Conservation (phyloP, 768 basidiomycete genomes). For the Rhizopogon roseolus region DNA sequence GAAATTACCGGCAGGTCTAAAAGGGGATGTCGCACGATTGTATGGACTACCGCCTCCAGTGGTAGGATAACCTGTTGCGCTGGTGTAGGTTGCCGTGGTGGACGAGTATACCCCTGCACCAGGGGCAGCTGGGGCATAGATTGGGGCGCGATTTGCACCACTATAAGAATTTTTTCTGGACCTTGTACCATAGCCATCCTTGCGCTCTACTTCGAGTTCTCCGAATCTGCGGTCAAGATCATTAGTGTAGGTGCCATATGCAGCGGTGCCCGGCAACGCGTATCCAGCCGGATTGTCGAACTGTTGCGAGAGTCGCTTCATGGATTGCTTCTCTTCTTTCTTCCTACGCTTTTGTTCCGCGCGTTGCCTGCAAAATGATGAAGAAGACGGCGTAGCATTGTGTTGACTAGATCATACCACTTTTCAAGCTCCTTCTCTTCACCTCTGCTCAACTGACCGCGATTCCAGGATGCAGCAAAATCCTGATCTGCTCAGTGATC, state of each 20-base stretch:
- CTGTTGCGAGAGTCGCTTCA: conserved; percentile 32
- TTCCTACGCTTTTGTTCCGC: conserved; percentile 49
- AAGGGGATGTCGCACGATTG: conserved; percentile 32
- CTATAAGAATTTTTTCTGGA: conserved; percentile 43
- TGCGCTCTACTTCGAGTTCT: conserved; percentile 26
- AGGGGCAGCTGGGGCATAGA: conserved; percentile 10
- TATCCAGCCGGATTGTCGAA: conserved; percentile 35
- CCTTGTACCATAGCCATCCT: conserved; percentile 30
- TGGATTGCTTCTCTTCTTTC: conserved; percentile 41
- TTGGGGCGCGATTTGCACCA: conserved; percentile 27
- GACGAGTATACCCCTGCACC: conserved; percentile 16
- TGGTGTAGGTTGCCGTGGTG: conserved; percentile 22
- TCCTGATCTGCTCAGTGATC: conserved; percentile 35
- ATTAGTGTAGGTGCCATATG: conserved; percentile 17
- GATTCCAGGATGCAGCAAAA: conserved; percentile 53
- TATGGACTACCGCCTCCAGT: conserved; percentile 16
- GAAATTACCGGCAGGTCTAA: conserved; percentile 27
- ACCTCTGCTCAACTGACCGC: conserved; percentile 33
- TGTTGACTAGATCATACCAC: conserved; percentile 31
- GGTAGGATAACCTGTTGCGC: conserved; percentile 24
- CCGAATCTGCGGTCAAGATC: conserved; percentile 38
- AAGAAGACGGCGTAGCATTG: not conserved
- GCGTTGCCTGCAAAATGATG: conserved; percentile 34
- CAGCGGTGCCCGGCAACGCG: conserved; percentile 14
- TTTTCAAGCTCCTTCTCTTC: conserved; percentile 40